These are phyloP conservation scores for Chrysanthemum seticuspe DNA, from an alignment of 129 eudicot species.

Conservation along the genomic window DNA sequence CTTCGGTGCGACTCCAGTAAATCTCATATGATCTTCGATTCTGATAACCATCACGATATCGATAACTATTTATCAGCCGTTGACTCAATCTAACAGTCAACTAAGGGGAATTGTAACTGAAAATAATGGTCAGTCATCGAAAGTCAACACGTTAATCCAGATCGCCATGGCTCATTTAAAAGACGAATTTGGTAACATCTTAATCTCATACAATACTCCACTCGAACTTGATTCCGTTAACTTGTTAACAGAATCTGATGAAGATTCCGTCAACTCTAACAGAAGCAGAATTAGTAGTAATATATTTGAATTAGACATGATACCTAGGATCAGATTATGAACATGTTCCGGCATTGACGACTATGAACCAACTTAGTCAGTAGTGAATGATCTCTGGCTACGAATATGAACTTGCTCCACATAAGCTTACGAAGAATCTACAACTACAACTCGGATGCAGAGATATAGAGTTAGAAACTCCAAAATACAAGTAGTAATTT, in stretches of 20 bases:
- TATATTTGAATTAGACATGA: slow-evolving; percentile 68
- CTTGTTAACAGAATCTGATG: slow-evolving; percentile 36
- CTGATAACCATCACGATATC: slow-evolving; percentile 54
- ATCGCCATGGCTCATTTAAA: slow-evolving; percentile 78
- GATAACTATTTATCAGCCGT: slow-evolving; percentile 61
- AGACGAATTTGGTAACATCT: slow-evolving; percentile 75
- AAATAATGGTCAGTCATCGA: slow-evolving; percentile 25
- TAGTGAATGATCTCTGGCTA: too few species aligned
- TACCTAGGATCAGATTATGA: slow-evolving; percentile 38
- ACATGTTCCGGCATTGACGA: too few species aligned
- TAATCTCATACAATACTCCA: slow-evolving; percentile 40
- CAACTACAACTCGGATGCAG: too few species aligned
- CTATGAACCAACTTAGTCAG: too few species aligned
- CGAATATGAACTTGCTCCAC: too few species aligned
- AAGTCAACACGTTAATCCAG: slow-evolving; percentile 44
- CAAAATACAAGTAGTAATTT: too few species aligned
- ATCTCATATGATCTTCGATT: slow-evolving; percentile 56
- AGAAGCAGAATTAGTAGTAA: slow-evolving; percentile 49
- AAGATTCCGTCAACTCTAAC: slow-evolving; percentile 15
- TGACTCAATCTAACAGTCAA: slow-evolving; percentile 40
- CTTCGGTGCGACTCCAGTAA: slow-evolving; percentile 86
- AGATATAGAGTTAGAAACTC: too few species aligned
- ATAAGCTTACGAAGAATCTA: too few species aligned
- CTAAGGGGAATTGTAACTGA: slow-evolving; percentile 16
- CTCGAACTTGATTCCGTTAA: slow-evolving; percentile 43